Percentiles rank a stretch among this genome's conserved stretches.
phyloP scores from a whole-genome alignment of 352 stramenopile genomes.

The Phytophthora sansomeana region DNA sequence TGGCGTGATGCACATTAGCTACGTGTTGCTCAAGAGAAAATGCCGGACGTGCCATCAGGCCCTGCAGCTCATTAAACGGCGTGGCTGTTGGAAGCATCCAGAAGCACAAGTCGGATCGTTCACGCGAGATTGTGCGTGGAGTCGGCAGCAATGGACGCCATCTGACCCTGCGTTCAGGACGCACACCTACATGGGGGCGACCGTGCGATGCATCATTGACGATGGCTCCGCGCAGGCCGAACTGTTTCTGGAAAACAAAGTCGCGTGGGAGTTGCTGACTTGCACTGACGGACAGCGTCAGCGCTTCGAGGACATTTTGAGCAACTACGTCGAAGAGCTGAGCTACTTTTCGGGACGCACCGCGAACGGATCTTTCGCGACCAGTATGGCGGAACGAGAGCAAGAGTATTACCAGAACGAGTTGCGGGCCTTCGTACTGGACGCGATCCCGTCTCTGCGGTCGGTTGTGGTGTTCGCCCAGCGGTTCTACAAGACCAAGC shows the following conservation, averaged over 20 bases:
- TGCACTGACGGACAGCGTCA: constrained; percentile 50
- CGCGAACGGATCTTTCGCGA: constrained; percentile 38
- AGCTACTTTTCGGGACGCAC: constrained; percentile 63
- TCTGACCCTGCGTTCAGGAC: constrained; percentile 43
- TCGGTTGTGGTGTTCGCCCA: constrained; percentile 62
- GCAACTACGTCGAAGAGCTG: constrained; percentile 53
- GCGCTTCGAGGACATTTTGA: constrained; percentile 59
- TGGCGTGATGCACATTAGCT: constrained; percentile 76
- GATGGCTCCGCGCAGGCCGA: constrained; percentile 82
- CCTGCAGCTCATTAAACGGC: constrained; percentile 53
- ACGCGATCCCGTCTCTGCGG: constrained; percentile 28
- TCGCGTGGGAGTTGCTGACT: constrained; percentile 74
- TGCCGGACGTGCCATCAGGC: constrained; percentile 63
- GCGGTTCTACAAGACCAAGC: constrained; percentile 63
- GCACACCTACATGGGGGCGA: constrained; percentile 54
- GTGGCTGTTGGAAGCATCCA: constrained; percentile 52
- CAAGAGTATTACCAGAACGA: constrained; percentile 76
- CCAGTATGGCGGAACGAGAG: constrained; percentile 35
- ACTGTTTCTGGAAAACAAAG: constrained; percentile 71
- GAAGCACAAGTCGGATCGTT: constrained; percentile 1
- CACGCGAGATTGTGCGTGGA: constrained; percentile 27
- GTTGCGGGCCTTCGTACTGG: constrained; percentile 54
- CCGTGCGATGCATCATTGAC: constrained; percentile 71
- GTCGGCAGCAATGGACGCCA: constrained; percentile 38
- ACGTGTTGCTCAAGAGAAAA: constrained; percentile 77